Conservation (phyloP, 2,329 filamentous ascomycete species). For the Pyrenochaeta sp. region DNA sequence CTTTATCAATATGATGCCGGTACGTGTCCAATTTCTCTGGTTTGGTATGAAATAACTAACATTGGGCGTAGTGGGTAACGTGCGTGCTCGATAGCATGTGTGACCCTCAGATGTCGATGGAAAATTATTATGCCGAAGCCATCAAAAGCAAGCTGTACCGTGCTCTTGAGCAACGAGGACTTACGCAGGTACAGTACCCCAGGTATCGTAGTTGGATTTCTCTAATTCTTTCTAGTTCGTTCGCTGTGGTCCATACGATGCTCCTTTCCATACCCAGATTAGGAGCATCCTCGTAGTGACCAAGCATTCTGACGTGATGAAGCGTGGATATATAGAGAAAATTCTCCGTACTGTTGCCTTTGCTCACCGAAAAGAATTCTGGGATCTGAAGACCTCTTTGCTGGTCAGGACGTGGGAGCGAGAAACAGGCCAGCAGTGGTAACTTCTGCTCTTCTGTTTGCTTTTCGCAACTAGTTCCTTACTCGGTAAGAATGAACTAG, state of each 20-base stretch:
- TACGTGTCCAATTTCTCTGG: constrained; percentile 5
- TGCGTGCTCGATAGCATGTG: background rate
- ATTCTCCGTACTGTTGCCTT: constrained; percentile 21
- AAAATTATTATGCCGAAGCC: no score
- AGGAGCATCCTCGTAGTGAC: background rate
- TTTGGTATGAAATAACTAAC: background rate
- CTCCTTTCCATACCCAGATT: background rate
- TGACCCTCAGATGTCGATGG: background rate
- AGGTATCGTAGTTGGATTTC: background rate
- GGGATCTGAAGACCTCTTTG: constrained; percentile 17
- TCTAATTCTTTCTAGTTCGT: no score
- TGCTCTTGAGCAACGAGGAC: background rate
- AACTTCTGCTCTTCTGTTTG: background rate
- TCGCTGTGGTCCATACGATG: background rate
- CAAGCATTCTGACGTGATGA: background rate
- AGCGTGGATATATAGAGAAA: constrained; percentile 17
- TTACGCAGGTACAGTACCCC: background rate
- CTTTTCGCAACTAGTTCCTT: no score
- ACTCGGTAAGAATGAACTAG: no score
- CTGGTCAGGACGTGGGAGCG: constrained; percentile 29
- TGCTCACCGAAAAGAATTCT: constrained; percentile 20
- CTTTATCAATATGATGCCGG: constrained; percentile 20
- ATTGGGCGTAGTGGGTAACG: background rate
- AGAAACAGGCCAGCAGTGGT: constrained; percentile 26
- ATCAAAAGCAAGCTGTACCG: no score